phyloP scores from a whole-genome alignment of 2,329 filamentous ascomycete species.

The Xylaria sp. region DNA sequence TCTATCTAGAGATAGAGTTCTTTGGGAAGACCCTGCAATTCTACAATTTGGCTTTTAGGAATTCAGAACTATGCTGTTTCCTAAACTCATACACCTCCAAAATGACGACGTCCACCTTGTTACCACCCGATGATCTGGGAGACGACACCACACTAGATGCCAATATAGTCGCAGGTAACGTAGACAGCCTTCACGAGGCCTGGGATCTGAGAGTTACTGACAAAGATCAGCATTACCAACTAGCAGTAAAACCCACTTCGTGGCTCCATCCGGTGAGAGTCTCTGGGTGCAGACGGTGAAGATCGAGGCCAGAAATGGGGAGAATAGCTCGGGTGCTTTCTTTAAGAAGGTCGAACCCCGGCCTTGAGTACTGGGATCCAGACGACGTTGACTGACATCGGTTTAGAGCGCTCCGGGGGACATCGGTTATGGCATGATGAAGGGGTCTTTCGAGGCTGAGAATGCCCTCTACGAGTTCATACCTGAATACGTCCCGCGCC shows the following conservation, averaged over 20 bases:
- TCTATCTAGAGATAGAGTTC: not conserved
- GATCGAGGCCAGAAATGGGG: constrained; percentile 8
- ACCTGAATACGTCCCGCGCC: constrained; percentile 11
- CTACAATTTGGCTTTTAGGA: not conserved
- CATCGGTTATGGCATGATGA: constrained; percentile 37
- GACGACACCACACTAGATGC: not conserved
- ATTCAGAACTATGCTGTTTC: constrained; percentile 1
- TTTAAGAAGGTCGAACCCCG: constrained; percentile 18
- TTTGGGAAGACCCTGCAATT: not conserved
- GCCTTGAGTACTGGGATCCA: not conserved
- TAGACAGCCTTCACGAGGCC: not conserved
- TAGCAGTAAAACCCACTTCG: constrained; percentile 2
- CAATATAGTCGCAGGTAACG: constrained; percentile 17
- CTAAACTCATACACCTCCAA: constrained; percentile 5
- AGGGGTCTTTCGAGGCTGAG: constrained; percentile 42
- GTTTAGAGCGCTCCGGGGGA: constrained; percentile 29
- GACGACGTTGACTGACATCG: constrained; percentile 1
- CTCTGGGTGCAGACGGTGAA: constrained; percentile 16
- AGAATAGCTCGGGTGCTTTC: not conserved
- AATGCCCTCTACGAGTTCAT: constrained; percentile 8
- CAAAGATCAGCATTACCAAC: constrained; percentile 8
- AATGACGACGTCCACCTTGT: constrained; percentile 15
- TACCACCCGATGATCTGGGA: not conserved
- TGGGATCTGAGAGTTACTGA: constrained; percentile 1
- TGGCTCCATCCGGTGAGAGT: constrained; percentile 13